Evolutionary conservation across 202 grass and related monocot species (phyloP), one percentile per base, ranked within the genome.

Genomic region (Eragrostis tef): DNA sequence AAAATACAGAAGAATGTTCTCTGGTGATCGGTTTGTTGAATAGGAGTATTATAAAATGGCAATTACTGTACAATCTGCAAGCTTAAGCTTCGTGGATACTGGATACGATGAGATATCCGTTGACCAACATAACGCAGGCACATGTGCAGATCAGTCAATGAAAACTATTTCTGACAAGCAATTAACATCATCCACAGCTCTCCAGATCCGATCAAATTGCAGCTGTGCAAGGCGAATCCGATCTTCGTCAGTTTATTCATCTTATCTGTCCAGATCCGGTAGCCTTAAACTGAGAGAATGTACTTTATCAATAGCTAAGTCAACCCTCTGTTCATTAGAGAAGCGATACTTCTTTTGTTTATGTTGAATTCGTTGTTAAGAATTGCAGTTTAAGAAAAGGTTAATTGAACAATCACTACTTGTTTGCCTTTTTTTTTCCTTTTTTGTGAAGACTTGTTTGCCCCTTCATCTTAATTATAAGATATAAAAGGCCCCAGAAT

Each of bases 151-250:
- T 81, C 36, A 71, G 36, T 85, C n/a, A 22, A 77, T 31, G 26
- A 47, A 29, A 52, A 76, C 2, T 1, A 22, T 17, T 24, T 26
- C 77, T 68, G 48, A 39, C 10, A 51, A 36, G 17, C 26, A 24
- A 47, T 57, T 21, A 52, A 66, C 58, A 56, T 31, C 22, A 82
- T 82, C 79, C 51, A 74, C 24, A 25, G 48, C 50, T 81, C 52
- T 76, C 64, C 60, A 72, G 67, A 86, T 77, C 57, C 12, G 13
- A 72, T 74, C 79, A 48, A 42, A 69, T 62, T 50, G 21, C 13
- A 49, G 9, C 41, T 64, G 70, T 68, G 41, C 62, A 53, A 36
- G 26, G 54, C n/a, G 41, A 74, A 66, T 67, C 77, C 9, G 58
- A 67, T 70, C 43, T n/a, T 49, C 15, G 20, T 8, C 51, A 75